Evolutionary conservation across 306 rosid species (phyloP).

Genomic region (Purshia tridentata): DNA sequence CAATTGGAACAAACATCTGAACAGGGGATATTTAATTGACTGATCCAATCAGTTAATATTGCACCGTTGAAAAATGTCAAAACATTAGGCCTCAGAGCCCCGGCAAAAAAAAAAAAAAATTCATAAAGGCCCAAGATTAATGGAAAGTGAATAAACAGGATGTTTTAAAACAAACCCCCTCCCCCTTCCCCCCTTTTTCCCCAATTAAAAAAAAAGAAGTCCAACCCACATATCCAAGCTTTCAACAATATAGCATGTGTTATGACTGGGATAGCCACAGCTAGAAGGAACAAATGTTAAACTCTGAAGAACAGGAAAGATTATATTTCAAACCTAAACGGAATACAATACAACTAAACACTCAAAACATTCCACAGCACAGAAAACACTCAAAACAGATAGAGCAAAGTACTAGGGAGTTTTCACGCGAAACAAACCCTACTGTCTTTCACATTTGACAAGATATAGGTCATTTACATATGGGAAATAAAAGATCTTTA

Average conservation of each 20-base stretch:
- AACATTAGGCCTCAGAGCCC: neutral
- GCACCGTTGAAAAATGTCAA: neutral
- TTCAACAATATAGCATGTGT: neutral
- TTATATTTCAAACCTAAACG: neutral
- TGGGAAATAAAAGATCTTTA: neutral
- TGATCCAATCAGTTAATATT: neutral
- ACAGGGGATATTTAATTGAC: neutral
- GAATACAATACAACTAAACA: neutral
- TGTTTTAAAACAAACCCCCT: neutral
- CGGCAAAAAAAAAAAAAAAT: neutral
- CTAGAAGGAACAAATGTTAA: neutral
- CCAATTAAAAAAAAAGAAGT: neutral
- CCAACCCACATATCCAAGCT: neutral
- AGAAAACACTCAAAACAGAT: neutral
- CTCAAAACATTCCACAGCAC: neutral
- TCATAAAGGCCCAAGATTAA: neutral
- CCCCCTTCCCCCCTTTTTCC: too few species aligned
- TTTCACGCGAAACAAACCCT: neutral
- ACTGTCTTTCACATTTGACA: neutral
- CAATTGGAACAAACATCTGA: conserved; percentile 7
- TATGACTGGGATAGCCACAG: neutral
- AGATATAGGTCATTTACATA: neutral
- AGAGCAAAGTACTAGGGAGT: neutral
- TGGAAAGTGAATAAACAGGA: neutral
- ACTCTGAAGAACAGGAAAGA: neutral